Evolutionary conservation across 495 filamentous ascomycete species (phyloP), one percentile per base, ranked within the genome.

Genomic region (Haplographium delicatum): DNA sequence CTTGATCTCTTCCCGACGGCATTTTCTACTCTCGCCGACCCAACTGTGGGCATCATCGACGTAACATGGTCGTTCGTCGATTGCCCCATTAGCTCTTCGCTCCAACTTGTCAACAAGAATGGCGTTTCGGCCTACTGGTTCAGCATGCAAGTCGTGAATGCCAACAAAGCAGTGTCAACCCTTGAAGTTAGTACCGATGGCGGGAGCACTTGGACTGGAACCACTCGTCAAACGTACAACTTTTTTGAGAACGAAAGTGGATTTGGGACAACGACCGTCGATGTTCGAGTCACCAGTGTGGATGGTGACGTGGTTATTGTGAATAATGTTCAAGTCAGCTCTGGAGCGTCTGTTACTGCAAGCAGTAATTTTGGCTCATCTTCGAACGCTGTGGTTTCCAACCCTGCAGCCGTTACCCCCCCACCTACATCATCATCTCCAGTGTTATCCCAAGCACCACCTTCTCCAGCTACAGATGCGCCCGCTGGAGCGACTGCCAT

Each of bases 1-100:
- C 72, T 83, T 33, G 79, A 83, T 56, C 76, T 82, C 56, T 83
- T 81, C 69, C 60, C 74, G 10, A 45, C 69, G 31, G 79, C 78
- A 51, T 83, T 81, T 66, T 33, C 66, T 43, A 56, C 65, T 5
- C 72, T 80, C 47, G 63, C 70, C 39, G 51, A 65, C 34, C 61
- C 68, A n/a, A 64, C 66, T 19, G 63, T 56, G 51, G 80, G 79
- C 61, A 63, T 79, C 7, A 80, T 84, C 51, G 50, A 68, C 51
- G 76, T 80, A n/a, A 61, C 60, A 18, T 82, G 73, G 72, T 58
- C 61, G 26, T 69, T 65, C 54, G 72, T 79, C 24, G 53, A 69
- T 35, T 83, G 80, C 57, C 68, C 63, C 38, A 75, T 79, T 52
- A 63, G 64, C 50, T 67, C 70, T 6, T 74, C 74, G n/a, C 57